Conservation (phyloP, 371 early-diverging fungal species). For the Haplosporangium sp. region DNA sequence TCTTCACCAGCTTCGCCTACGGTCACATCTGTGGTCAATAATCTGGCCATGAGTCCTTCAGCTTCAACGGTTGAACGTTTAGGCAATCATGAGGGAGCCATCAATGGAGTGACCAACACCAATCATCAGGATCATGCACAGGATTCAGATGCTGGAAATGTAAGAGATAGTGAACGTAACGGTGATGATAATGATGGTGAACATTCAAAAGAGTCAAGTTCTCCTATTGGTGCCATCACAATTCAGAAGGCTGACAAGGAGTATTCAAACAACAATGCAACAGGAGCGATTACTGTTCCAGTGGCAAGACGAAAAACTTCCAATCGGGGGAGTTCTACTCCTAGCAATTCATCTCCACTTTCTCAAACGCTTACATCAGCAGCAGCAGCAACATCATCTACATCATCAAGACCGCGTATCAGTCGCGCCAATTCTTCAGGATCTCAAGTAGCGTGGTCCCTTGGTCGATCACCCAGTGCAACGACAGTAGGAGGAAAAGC, state of each 20-base stretch:
- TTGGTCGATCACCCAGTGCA: not conserved
- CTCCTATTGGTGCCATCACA: not conserved
- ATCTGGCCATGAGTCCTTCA: slow-evolving; percentile 8
- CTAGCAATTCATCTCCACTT: too few relatives aligned
- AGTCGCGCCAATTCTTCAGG: slow-evolving; percentile 11
- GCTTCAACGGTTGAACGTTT: not conserved
- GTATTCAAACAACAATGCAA: not conserved
- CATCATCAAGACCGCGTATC: not conserved
- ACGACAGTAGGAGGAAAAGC: not conserved
- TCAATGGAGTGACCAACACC: not conserved
- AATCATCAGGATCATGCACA: not conserved
- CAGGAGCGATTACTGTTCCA: too few relatives aligned
- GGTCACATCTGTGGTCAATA: not conserved
- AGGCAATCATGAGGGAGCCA: not conserved
- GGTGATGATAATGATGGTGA: not conserved
- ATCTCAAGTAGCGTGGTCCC: not conserved
- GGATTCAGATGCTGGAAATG: not conserved
- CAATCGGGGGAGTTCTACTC: too few relatives aligned
- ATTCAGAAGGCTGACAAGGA: not conserved
- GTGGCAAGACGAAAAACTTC: too few relatives aligned
- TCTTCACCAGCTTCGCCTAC: slow-evolving; percentile 39
- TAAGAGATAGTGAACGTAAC: not conserved
- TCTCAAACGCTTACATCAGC: not conserved
- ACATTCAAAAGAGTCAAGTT: not conserved
- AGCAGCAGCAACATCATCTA: slow-evolving; percentile 2